phyloP scores from a whole-genome alignment of 78 protist genomes.

The Planoprotostelium fungivorum region DNA sequence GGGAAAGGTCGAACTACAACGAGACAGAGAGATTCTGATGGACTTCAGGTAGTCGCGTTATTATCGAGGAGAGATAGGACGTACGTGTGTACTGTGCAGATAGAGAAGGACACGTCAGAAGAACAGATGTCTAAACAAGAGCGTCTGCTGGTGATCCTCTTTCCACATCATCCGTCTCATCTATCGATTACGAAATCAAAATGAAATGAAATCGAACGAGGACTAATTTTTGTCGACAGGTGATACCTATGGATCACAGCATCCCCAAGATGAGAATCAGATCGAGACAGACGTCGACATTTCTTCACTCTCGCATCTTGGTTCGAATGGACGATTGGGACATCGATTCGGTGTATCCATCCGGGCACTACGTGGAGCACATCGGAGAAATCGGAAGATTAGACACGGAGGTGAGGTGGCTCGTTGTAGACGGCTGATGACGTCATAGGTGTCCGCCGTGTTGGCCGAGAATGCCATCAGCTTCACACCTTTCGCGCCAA shows the following conservation, averaged over 20 bases:
- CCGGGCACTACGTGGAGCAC: slow-evolving; percentile 62
- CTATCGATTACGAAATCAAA: too few relatives aligned
- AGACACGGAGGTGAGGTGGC: slow-evolving; percentile 44
- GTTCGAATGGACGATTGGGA: slow-evolving; percentile 75
- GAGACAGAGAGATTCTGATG: too few relatives aligned
- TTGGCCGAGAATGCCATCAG: slow-evolving; percentile 33
- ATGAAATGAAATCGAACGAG: too few relatives aligned
- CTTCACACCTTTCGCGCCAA: slow-evolving; percentile 21
- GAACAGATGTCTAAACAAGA: background rate
- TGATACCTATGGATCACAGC: slow-evolving; percentile 40
- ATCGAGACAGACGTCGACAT: slow-evolving; percentile 30
- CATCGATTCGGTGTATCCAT: slow-evolving; percentile 33
- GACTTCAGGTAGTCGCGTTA: background rate
- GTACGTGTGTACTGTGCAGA: background rate
- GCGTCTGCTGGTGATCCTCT: background rate
- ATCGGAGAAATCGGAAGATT: slow-evolving; percentile 56
- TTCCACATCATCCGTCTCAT: background rate
- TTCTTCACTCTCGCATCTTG: slow-evolving; percentile 29
- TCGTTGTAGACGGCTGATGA: slow-evolving; percentile 20
- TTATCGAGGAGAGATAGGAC: background rate
- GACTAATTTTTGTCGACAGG: background rate
- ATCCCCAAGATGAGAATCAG: slow-evolving; percentile 63
- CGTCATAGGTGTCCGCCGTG: background rate
- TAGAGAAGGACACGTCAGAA: background rate
- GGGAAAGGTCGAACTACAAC: background rate